phyloP scores from a whole-genome alignment of 495 filamentous ascomycete genomes.

The Penicillium bialowiezense region DNA sequence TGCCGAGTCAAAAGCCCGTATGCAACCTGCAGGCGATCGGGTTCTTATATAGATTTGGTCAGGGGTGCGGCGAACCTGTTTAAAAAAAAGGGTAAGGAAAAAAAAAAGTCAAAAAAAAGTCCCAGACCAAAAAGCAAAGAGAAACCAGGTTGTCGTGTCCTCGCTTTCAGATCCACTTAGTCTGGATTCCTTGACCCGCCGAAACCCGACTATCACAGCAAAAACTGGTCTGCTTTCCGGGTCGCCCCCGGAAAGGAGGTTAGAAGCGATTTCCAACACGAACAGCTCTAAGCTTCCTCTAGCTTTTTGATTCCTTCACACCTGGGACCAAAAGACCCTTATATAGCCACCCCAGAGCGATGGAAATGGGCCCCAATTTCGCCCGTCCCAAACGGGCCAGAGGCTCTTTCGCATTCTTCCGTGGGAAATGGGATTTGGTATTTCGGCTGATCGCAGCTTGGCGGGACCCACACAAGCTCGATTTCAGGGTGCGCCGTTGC shows the following conservation, averaged over 20 bases:
- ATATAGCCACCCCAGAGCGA: too few species aligned
- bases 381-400: constrained; percentile 4
- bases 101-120: constrained; percentile 7
- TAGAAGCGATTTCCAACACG: constrained; percentile 4
- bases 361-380: not conserved
- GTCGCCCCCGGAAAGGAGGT: constrained; percentile 15
- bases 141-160: constrained; percentile 11
- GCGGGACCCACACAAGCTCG: constrained; percentile 32
- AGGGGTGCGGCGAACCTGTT: not conserved
- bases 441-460: constrained; percentile 27
- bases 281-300: not conserved
- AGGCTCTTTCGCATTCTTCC: constrained; percentile 23
- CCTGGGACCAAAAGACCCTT: constrained; percentile 1
- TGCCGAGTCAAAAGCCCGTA: not conserved
- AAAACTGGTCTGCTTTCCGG: constrained; percentile 12
- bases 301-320: not conserved
- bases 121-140: constrained; percentile 20
- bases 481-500: constrained; percentile 18
- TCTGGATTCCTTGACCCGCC: constrained; percentile 23
- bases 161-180: constrained; percentile 24
- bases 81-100: not conserved
- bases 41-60: not conserved
- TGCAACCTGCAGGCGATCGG: constrained; percentile 4
- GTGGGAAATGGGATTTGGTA: constrained; percentile 16
- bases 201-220: constrained; percentile 20